These are phyloP conservation scores for Plasmodium fragile DNA, from an alignment of 169 alveolate species.

Conservation along the genomic window DNA sequence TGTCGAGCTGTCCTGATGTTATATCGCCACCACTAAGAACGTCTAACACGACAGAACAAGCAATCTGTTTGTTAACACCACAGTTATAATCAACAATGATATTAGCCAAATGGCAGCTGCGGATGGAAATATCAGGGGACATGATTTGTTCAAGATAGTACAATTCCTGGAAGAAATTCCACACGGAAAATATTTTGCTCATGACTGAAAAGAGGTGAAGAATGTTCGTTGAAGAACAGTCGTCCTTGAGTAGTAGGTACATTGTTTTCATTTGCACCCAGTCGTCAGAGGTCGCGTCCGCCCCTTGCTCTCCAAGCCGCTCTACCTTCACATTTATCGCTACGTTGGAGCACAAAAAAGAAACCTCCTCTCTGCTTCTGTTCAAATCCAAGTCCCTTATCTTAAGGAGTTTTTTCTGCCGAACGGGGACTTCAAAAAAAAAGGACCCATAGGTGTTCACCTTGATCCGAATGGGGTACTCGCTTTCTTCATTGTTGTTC, in stretches of 20 bases:
- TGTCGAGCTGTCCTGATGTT: neutral
- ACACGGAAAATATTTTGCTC: constrained; percentile 19
- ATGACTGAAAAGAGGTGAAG: constrained; percentile 33
- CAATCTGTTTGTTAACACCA: constrained; percentile 14
- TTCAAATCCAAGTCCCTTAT: neutral
- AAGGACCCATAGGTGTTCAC: constrained; percentile 36
- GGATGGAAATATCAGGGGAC: constrained; percentile 4
- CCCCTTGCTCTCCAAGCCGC: neutral
- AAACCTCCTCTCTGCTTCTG: constrained; percentile 23
- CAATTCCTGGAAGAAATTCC: constrained; percentile 22
- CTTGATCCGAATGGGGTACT: constrained; percentile 13
- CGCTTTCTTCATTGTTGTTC: neutral
- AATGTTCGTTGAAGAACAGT: constrained; percentile 9
- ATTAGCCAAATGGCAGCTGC: constrained; percentile 10
- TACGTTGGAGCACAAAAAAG: constrained; percentile 4
- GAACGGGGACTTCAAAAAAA: constrained; percentile 56
- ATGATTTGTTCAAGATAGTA: constrained; percentile 27
- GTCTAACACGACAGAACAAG: constrained; percentile 12
- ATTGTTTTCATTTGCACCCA: constrained; percentile 52
- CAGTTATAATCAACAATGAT: constrained; percentile 22
- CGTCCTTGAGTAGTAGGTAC: constrained; percentile 46
- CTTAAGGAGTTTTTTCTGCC: constrained; percentile 23
- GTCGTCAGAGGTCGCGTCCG: neutral
- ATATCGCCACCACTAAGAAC: neutral
- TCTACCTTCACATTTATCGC: constrained; percentile 47